phyloP scores from a whole-genome alignment of 768 basidiomycete genomes.

The Hydnum rufescens region DNA sequence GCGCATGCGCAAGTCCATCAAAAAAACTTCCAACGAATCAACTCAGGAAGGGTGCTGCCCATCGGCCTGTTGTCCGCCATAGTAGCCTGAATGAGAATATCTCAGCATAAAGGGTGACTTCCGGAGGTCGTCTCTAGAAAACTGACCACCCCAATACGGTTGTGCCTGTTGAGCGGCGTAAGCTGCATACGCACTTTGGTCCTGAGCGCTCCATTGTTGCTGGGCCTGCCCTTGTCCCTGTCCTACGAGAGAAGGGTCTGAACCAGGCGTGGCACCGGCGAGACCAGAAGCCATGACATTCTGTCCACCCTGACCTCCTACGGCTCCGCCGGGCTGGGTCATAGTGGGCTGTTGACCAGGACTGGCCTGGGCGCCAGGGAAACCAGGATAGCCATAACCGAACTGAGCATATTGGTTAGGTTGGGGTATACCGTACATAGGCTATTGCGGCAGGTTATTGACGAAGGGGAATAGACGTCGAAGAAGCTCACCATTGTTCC shows the following conservation, averaged over 20 bases:
- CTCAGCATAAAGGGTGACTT: neutral
- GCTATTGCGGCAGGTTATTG: constrained; percentile 23
- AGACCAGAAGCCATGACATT: neutral
- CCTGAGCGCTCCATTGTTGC: neutral
- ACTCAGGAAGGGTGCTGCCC: neutral
- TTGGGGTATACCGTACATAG: constrained; percentile 83
- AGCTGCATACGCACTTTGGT: neutral
- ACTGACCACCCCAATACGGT: constrained; percentile 1
- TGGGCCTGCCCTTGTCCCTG: neutral
- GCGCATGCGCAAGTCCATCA: too few species aligned
- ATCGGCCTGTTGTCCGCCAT: constrained; percentile 1
- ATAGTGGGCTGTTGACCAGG: constrained; percentile 36
- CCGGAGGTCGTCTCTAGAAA: neutral
- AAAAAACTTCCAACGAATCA: too few species aligned
- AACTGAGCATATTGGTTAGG: constrained; percentile 54
- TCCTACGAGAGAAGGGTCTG: neutral
- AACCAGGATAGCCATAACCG: constrained; percentile 44
- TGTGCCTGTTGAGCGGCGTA: constrained; percentile 4
- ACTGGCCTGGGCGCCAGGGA: constrained; percentile 7
- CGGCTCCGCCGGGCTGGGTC: constrained; percentile 36
- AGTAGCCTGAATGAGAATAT: neutral
- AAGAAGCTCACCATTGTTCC: constrained; percentile 48
- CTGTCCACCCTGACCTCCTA: constrained; percentile 16
- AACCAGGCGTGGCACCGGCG: neutral
- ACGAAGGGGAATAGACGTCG: constrained; percentile 6